phyloP scores from a whole-genome alignment of 2,329 filamentous ascomycete genomes.

The Botrytis galanthina region DNA sequence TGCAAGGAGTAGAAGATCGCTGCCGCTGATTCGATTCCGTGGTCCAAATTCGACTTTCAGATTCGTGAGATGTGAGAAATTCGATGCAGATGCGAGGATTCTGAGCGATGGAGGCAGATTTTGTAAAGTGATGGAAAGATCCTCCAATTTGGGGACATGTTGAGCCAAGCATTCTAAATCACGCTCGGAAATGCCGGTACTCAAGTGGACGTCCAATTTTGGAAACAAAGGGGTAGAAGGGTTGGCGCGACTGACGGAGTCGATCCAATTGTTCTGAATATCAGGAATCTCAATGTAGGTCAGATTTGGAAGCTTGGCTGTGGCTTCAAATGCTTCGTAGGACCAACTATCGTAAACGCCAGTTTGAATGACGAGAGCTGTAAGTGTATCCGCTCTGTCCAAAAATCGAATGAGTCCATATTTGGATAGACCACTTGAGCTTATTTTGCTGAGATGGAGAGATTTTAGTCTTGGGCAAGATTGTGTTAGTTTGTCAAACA shows the following conservation, averaged over 20 bases:
- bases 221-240: not conserved
- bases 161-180: not conserved
- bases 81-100: conserved; percentile 9
- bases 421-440: not conserved
- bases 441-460: not conserved
- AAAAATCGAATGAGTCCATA: not conserved
- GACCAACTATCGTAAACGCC: not conserved
- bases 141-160: not conserved
- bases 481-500: not conserved
- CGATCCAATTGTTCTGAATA: not conserved
- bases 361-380: not conserved
- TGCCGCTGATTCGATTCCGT: not conserved
- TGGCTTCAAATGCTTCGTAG: not conserved
- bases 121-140: not conserved
- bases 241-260: not conserved
- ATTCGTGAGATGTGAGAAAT: not conserved
- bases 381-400: not conserved
- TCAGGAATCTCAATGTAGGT: not conserved
- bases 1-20: not conserved
- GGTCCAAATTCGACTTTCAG: not conserved
- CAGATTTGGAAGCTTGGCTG: not conserved
- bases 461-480: not conserved
- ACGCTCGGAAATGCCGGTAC: not conserved
- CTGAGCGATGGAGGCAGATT: not conserved
- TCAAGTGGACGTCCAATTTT: not conserved